Conservation (phyloP, 192 early-diverging fungal species). For the Helicostylum pulchrum region DNA sequence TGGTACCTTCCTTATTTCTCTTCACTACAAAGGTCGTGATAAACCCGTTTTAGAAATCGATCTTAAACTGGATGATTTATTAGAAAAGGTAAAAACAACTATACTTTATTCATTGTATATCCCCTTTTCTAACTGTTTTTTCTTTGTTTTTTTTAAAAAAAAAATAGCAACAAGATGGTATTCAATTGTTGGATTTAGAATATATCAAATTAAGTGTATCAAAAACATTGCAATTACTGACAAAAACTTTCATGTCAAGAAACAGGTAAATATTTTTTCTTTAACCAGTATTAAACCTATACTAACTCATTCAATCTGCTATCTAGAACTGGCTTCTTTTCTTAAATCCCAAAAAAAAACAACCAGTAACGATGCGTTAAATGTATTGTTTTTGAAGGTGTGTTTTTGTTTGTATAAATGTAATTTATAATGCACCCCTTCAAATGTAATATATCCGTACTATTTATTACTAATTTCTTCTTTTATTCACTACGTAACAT, state of each 20-base stretch:
- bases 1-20: slow-evolving; percentile 85
- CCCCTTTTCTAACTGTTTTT: too few species aligned
- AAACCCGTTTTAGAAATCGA: slow-evolving; percentile 94
- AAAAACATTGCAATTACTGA: slow-evolving; percentile 73
- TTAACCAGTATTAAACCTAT: background rate
- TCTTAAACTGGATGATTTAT: slow-evolving; percentile 78
- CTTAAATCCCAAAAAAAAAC: slow-evolving; percentile 11
- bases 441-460: background rate
- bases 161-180: slow-evolving; percentile 81
- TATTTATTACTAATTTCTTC: background rate
- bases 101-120: background rate
- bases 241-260: slow-evolving; percentile 69
- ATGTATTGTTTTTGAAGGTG: background rate
- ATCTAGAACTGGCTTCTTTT: slow-evolving; percentile 25
- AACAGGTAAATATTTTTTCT: slow-evolving; percentile 33
- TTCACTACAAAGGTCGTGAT: slow-evolving; percentile 87
- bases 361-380: background rate
- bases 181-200: slow-evolving; percentile 82
- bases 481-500: background rate
- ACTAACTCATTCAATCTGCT: background rate
- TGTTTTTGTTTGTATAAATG: background rate
- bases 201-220: slow-evolving; percentile 90
- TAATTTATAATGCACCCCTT: background rate
- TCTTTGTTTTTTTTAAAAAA: background rate
- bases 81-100: slow-evolving; percentile 55